Evolutionary conservation across 345 rosid genomes (phyloP).

Genomic region (Syzygium aqueum): DNA sequence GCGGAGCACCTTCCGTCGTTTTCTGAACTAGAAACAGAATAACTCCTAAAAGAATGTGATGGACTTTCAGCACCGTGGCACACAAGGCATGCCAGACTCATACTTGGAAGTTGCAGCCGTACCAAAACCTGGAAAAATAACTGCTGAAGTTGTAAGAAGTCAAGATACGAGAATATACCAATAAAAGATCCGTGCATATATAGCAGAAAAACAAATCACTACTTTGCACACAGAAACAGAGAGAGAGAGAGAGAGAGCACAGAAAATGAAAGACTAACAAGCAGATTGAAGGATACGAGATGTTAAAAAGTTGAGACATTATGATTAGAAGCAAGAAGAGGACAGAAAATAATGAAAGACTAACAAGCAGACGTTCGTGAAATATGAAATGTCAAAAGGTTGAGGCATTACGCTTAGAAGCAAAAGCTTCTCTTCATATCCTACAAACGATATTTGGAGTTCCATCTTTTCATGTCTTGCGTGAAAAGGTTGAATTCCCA

Average conservation of each 20-base stretch:
- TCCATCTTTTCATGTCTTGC: neutral
- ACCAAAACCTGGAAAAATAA: neutral
- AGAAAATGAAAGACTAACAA: neutral
- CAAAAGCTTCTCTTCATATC: neutral
- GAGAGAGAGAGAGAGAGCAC: neutral
- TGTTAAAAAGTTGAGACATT: neutral
- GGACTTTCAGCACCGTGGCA: constrained; percentile 93
- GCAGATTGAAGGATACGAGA: neutral
- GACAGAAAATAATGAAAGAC: neutral
- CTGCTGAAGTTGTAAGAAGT: neutral
- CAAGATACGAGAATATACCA: neutral
- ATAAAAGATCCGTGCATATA: neutral
- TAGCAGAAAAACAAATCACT: neutral
- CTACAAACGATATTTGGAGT: neutral
- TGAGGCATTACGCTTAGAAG: neutral
- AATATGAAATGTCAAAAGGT: neutral
- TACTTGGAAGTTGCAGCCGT: constrained; percentile 11
- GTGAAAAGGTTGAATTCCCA: neutral
- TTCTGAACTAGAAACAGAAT: constrained; percentile 87
- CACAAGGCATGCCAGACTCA: constrained; percentile 90
- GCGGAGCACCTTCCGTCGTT: constrained; percentile 82
- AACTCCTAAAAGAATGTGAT: constrained; percentile 88
- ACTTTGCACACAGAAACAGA: neutral
- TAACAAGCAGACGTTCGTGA: neutral
- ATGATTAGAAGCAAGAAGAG: neutral